Evolutionary conservation across 176 grass and related monocot genomes (phyloP), one percentile per base, ranked within the genome.

Genomic region (Eragrostis nindensis): DNA sequence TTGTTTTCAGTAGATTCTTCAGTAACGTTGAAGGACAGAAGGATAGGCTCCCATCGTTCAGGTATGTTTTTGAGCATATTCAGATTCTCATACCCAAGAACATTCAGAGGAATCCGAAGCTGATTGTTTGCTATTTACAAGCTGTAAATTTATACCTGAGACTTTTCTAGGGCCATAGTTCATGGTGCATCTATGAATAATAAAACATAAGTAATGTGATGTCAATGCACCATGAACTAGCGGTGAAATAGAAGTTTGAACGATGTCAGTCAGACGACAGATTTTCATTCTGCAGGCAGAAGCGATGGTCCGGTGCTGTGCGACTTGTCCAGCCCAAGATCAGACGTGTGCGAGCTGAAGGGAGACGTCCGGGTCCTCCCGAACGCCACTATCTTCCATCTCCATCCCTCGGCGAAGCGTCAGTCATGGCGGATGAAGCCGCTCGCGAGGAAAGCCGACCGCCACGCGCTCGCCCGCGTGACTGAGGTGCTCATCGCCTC

Each of bases 381-480:
- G 29, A 82, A 76, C 80, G 18, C 83, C 42, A 86, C 83, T 24
- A 26, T 78, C 27, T 0, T 84, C 19, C 30, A 73, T 62, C 54
- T 61, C 68, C 80, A 89, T 9, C 68, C 79, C 52, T 44, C 43
- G 11, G 42, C 41, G 32, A 77, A 14, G 60, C 75, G 13, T n/a
- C 71, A 53, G 25, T 76, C 79, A 63, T 90, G 87, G 81, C 69
- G 24, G 60, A 87, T 93, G 78, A 97, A 97, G 68, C 94, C 94
- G 39, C 86, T 84, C 79, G 55, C 82, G 8, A 80, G 94, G 53
- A 97, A 97, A 84, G 82, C 80, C 1, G 94, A 97, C 75, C 70
- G n/a, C 39, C 62, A 87, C 39, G 78, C 89, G n/a, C 77, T 97
- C 9, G 55, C 84, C 70, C 40, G 7, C 72, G 89, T 91, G 42